Conservation (phyloP, 306 rosid genomes). For the Biancaea sappan region DNA sequence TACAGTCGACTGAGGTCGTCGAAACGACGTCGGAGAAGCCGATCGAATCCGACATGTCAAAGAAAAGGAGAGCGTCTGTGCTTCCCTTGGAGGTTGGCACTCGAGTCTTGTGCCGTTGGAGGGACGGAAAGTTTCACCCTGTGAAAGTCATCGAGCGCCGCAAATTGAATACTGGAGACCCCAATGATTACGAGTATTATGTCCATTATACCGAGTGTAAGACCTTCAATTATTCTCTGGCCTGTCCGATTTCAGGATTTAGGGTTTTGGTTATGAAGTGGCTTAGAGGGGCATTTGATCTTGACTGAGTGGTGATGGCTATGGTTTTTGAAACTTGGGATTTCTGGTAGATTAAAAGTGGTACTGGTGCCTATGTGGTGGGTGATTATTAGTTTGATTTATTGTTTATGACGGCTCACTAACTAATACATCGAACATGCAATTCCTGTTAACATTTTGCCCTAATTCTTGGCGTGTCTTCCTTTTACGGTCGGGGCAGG, state of each 20-base stretch:
- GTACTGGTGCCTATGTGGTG: not conserved
- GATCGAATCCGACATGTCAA: slow-evolving; percentile 47
- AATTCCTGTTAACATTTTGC: not conserved
- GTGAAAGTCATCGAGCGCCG: slow-evolving; percentile 94
- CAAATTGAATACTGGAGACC: slow-evolving; percentile 38
- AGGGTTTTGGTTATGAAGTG: slow-evolving; percentile 41
- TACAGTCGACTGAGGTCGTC: slow-evolving; percentile 18
- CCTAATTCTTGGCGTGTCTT: not conserved
- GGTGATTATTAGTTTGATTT: not conserved
- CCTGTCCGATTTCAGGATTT: slow-evolving; percentile 11
- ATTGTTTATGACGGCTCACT: not conserved
- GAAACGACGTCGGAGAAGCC: slow-evolving; percentile 12
- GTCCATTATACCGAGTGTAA: slow-evolving; percentile 96
- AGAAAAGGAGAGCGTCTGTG: slow-evolving; percentile 58
- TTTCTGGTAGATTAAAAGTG: not conserved
- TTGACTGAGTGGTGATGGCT: not conserved
- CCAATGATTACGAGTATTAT: slow-evolving; percentile 86
- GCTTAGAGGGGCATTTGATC: not conserved
- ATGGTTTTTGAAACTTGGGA: not conserved
- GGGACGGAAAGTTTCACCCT: slow-evolving; percentile 82
- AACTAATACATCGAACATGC: not conserved
- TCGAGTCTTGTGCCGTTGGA: slow-evolving; percentile 96
- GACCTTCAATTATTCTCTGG: slow-evolving; percentile 20
- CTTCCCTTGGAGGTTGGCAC: slow-evolving; percentile 94
- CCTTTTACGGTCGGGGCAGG: slow-evolving; percentile 5